Base-by-base conservation (phyloP, 1,284 basidiomycete species). In the Ceratorhiza oryzae-sativae region DNA sequence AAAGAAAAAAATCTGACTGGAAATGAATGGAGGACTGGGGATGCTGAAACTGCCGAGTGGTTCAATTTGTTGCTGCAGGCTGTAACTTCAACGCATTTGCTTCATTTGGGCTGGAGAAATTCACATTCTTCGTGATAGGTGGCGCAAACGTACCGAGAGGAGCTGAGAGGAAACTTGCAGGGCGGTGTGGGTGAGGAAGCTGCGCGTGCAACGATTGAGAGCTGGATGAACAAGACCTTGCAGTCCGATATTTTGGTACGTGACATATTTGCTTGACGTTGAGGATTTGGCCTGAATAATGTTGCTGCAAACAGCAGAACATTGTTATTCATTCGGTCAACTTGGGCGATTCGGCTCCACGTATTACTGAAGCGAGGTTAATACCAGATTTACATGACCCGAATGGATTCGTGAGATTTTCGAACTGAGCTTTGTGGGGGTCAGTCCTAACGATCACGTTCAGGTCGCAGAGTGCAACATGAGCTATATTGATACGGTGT, bases 311-410 rank as follows among this genome's bases (percentile, higher is more conserved):
- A n/a, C 72, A 93, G 91, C 91, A 92, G 75, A 84, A 88, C 75
- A 90, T 93, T 73, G 87, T 86, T 67, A 84, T 94, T 15, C 90
- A 92, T 76, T 87, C 90, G 1, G 86, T 93, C 6, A 85, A 92
- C 76, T 82, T 93, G 51, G 91, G 91, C 9, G 80, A 83, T 9
- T 87, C 88, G 8, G 91, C 91, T 0, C 91, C 91, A 13, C 83
- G 82, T 25, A 76, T 93, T 27, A 86, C 82, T 65, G 85, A 87
- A 76, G 88, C 89, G 13, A 86, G 84, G 25, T 79, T 85, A 49
- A 82, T 67, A 79, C 71, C 79, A 46, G 67, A 72, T 30, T 27
- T 68, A 20, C 55, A 73, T 49, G 32, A 76, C 88, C 87, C 83
- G 85, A 76, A 84, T 83, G 74, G 86, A 88, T 79, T 87, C 90